phyloP scores from a whole-genome alignment of 2,329 filamentous ascomycete genomes.

The Clonostachys rosea region DNA sequence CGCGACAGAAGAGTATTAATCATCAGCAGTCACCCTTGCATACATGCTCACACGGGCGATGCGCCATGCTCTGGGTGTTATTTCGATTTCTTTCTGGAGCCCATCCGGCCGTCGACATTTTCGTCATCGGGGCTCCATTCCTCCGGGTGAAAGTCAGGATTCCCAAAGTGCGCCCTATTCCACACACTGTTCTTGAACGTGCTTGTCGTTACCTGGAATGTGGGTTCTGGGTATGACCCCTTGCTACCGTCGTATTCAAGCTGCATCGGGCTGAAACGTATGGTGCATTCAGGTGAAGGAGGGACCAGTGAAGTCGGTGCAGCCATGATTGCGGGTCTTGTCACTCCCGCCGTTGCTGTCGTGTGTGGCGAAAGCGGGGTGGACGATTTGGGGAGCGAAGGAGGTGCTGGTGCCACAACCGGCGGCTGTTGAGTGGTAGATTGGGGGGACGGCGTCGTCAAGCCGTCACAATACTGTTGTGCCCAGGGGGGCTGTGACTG shows the following conservation, averaged over 20 bases:
- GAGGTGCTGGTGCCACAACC: background rate
- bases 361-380: background rate
- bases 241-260: slow-evolving; percentile 44
- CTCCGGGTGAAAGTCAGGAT: slow-evolving; percentile 46
- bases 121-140: slow-evolving; percentile 34
- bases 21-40: too few species aligned
- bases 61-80: background rate
- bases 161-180: slow-evolving; percentile 64
- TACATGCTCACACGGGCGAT: too few species aligned
- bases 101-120: slow-evolving; percentile 1
- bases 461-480: slow-evolving; percentile 15
- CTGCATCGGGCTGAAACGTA: slow-evolving; percentile 45
- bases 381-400: background rate
- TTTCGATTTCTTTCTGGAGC: background rate
- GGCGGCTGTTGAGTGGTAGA: background rate
- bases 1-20: too few species aligned
- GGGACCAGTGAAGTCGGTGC: background rate
- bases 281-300: slow-evolving; percentile 16
- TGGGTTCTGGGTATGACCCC: slow-evolving; percentile 35
- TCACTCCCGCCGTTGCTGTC: background rate
- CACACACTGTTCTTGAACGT: slow-evolving; percentile 65
- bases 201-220: slow-evolving; percentile 42
- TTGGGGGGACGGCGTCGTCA: slow-evolving; percentile 11
- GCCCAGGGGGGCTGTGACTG: slow-evolving; percentile 27
- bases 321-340: background rate